Conservation (phyloP, 352 stramenopile genomes). For the Elongisporangium undulatum region DNA sequence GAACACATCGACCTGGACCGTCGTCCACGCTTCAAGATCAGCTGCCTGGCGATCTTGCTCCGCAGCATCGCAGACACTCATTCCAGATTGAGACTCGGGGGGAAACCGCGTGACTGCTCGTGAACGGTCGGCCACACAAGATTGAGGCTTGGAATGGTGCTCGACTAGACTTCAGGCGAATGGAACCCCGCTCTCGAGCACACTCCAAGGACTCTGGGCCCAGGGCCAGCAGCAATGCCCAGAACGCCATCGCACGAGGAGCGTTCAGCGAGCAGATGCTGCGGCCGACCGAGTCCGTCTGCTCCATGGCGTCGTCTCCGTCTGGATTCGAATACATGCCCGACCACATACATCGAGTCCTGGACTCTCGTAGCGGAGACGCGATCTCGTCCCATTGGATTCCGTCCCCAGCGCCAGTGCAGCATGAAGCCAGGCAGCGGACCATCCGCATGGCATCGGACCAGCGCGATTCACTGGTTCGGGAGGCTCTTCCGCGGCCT, state of each 20-base stretch:
- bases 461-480: neutral
- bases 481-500: neutral
- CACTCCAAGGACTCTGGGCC: neutral
- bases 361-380: neutral
- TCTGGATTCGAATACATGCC: conserved; percentile 9
- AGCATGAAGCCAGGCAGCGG: neutral
- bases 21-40: conserved; percentile 11
- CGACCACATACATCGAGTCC: neutral
- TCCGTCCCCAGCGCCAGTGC: neutral
- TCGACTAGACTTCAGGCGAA: neutral
- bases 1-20: conserved; percentile 23
- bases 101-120: neutral
- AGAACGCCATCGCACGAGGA: conserved; percentile 8
- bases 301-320: conserved; percentile 1
- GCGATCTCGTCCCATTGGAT: neutral
- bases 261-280: conserved; percentile 35
- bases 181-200: neutral
- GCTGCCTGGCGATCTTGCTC: neutral
- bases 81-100: neutral
- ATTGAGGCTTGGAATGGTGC: neutral
- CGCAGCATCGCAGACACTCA: neutral
- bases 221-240: neutral
- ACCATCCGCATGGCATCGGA: neutral
- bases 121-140: neutral
- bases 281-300: conserved; percentile 7